Base-by-base conservation (phyloP, 441 rosid species). In the Melastoma candidum region DNA sequence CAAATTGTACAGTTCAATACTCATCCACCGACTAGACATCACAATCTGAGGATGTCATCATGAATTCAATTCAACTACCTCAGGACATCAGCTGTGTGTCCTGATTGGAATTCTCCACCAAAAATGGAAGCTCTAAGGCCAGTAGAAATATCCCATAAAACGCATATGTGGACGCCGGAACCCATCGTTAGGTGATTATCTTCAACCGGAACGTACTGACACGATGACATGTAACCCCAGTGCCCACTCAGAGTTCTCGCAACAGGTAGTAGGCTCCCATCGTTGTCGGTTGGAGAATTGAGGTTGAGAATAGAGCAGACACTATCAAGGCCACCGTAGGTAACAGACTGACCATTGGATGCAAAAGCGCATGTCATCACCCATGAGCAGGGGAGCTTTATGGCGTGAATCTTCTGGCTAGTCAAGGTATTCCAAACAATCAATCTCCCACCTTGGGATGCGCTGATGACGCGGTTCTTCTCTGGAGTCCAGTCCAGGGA, bases 361-460 rank as follows among this genome's bases (percentile, higher is more conserved):
- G 95, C 88, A 75, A 94, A 94, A 46, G 96, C 99, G 68, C 97
- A 89, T 14, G 96, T 82, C 99, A 85, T 90, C 68, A 90, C 95
- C 97, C 97, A 85, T 0, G 97, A 92, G 65, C 95, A 85, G 55
- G 96, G 99, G 58, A 94, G 83, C 71, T 87, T 94, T 26, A 94
- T 89, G 49, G 90, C 84, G 68, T 94, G 97, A 59, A 84, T 85
- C 76, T 89, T 94, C 80, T 89, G 96, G 74, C 99, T 93, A 9
- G 99, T 94, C 52, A 80, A 71, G 54, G 96, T 89, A 66, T 94
- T 94, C 99, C 99, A 89, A 53, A 87, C 96, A 5, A 94, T 89
- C 61, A 94, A 68, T 59, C 94, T 68, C 49, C 99, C 99, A 59
- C 89, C 97, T 70, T 87, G 95, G n/a, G 99, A 89, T 49, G 96